Evolutionary conservation across 2,329 filamentous ascomycete species (phyloP).

Genomic region (Fusarium sp.): DNA sequence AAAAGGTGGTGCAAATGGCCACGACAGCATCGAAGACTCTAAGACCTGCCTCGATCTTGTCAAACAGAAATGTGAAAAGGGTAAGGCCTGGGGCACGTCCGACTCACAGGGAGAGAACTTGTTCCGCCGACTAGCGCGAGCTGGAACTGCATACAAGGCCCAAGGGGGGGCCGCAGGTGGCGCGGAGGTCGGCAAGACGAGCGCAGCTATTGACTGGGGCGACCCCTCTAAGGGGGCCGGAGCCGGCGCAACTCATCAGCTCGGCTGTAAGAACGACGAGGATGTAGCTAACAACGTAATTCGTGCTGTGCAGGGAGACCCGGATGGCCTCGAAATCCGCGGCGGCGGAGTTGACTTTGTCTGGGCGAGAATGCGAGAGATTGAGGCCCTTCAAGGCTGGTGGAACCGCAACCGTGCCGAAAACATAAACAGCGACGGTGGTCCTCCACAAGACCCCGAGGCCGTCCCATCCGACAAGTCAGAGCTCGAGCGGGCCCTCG

Average conservation of each 20-base stretch:
- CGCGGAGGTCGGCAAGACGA: slow-evolving; percentile 67
- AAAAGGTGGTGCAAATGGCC: slow-evolving; percentile 77
- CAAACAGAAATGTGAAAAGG: slow-evolving; percentile 95
- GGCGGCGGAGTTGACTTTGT: slow-evolving; percentile 73
- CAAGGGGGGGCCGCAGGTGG: slow-evolving; percentile 68
- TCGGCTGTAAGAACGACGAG: slow-evolving; percentile 69
- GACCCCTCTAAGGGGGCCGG: slow-evolving; percentile 72
- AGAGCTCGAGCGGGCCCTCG: slow-evolving; percentile 59
- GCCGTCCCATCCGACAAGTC: slow-evolving; percentile 30
- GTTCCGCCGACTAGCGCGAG: slow-evolving; percentile 80
- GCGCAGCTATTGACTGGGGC: slow-evolving; percentile 90
- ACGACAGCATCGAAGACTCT: slow-evolving; percentile 94
- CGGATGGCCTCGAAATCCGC: slow-evolving; percentile 65
- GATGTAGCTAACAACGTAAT: slow-evolving; percentile 66
- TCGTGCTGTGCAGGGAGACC: slow-evolving; percentile 68
- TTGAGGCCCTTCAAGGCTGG: slow-evolving; percentile 74
- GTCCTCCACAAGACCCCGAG: slow-evolving; percentile 45
- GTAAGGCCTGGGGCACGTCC: slow-evolving; percentile 83
- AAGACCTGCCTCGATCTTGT: slow-evolving; percentile 91
- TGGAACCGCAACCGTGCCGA: slow-evolving; percentile 68
- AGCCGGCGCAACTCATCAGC: slow-evolving; percentile 64
- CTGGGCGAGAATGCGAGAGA: slow-evolving; percentile 72
- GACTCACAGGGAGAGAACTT: slow-evolving; percentile 86
- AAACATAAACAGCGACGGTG: slow-evolving; percentile 48
- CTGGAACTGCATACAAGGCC: slow-evolving; percentile 70